Percentiles rank a stretch among this genome's conserved stretches.
phyloP scores from a whole-genome alignment of 331 rosid species.

The Pyrus hybrid region DNA sequence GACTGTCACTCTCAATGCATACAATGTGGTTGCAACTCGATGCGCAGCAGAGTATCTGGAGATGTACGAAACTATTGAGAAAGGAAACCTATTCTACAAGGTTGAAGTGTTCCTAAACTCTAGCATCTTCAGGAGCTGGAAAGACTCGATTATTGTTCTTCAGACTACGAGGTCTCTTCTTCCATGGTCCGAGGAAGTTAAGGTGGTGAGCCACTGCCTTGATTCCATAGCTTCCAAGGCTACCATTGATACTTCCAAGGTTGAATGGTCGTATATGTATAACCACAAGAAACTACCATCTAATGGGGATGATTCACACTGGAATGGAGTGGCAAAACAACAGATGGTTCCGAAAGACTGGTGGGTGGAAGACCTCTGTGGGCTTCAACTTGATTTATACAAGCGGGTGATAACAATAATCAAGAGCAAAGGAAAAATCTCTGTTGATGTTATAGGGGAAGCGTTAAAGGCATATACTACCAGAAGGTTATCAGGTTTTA shows the following conservation, averaged over 20 bases:
- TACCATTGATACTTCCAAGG: constrained; percentile 69
- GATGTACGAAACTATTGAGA: constrained; percentile 81
- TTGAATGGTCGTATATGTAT: constrained; percentile 94
- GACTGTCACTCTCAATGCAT: constrained; percentile 87
- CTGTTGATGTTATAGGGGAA: constrained; percentile 62
- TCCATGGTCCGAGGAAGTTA: constrained; percentile 92
- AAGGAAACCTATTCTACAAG: constrained; percentile 90
- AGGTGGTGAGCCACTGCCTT: constrained; percentile 71
- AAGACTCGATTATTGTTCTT: constrained; percentile 87
- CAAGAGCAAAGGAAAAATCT: constrained; percentile 41
- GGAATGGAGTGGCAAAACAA: constrained; percentile 65
- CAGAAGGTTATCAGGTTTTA: constrained; percentile 62
- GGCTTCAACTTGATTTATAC: constrained; percentile 79
- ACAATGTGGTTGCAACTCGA: constrained; percentile 82
- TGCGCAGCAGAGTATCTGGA: constrained; percentile 93
- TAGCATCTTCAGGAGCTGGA: constrained; percentile 91
- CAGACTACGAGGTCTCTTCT: constrained; percentile 74
- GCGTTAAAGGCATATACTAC: constrained; percentile 69
- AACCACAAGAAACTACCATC: constrained; percentile 75
- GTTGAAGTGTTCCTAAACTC: constrained; percentile 90
- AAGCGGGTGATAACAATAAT: constrained; percentile 54
- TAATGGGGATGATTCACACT: constrained; percentile 54
- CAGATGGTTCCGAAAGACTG: constrained; percentile 82
- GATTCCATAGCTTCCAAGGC: constrained; percentile 91
- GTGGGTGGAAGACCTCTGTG: constrained; percentile 98